Evolutionary conservation across 2,329 filamentous ascomycete species (phyloP).

Genomic region (Arthrinium phaeospermum): DNA sequence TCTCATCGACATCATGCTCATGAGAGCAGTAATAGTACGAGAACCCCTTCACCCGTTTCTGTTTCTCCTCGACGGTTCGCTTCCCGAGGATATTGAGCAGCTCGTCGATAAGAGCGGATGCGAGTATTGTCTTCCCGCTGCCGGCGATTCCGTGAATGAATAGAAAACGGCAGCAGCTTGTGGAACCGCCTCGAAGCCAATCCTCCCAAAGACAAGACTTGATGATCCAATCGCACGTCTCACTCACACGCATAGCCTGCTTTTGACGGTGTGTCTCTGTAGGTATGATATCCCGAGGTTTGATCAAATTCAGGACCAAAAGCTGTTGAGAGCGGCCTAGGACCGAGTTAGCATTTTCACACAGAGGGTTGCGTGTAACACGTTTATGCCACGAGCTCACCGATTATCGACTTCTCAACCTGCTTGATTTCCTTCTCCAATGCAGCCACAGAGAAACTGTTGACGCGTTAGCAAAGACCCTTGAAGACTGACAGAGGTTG

Average conservation of each 20-base stretch:
- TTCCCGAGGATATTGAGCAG: slow-evolving; percentile 25
- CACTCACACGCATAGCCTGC: neutral
- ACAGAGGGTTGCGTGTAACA: neutral
- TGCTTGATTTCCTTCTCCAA: neutral
- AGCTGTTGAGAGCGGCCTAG: neutral
- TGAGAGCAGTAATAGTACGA: slow-evolving; percentile 40
- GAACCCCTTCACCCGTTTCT: slow-evolving; percentile 22
- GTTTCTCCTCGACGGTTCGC: neutral
- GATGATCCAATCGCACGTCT: neutral
- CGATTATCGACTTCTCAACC: neutral
- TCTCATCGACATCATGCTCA: slow-evolving; percentile 35
- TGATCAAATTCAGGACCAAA: neutral
- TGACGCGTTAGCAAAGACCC: neutral
- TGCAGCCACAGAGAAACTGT: neutral
- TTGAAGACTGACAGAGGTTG: neutral
- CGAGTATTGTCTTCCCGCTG: slow-evolving; percentile 36
- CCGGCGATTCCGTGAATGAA: slow-evolving; percentile 32
- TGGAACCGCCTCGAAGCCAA: neutral
- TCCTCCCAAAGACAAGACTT: neutral
- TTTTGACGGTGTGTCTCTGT: neutral
- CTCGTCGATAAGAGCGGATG: slow-evolving; percentile 34
- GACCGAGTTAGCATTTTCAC: neutral
- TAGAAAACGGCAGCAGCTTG: slow-evolving; percentile 21
- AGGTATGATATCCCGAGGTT: neutral
- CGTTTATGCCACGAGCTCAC: neutral